Evolutionary conservation across 1,284 basidiomycete species (phyloP), one percentile per base, ranked within the genome.

Genomic region (Tylopilus sp.): DNA sequence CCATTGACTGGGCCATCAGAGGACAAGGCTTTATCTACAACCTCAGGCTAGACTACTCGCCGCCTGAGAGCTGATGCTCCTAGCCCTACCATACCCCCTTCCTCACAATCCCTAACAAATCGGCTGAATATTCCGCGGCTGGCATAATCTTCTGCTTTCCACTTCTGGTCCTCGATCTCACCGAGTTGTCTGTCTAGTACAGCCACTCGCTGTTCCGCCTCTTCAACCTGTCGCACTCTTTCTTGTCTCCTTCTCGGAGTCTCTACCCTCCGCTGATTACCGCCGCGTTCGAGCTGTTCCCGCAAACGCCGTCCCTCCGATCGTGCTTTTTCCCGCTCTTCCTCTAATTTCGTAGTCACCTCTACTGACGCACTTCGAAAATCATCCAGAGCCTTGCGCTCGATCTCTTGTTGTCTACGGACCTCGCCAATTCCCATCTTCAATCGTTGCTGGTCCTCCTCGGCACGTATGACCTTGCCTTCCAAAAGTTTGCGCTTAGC

Each of bases 351-450:
- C 3, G 32, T 24, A 26, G 33, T 19, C 49, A 44, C 22, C n/a
- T 49, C 18, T 10, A 7, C 38, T 33, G n/a, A 38, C 33, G 38
- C 24, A 10, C n/a, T 7, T 4, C 19, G 32, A 49, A 56, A 19
- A 33, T 29, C 6, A 12, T n/a, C 12, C 49, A 33, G 36, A 7
- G 13, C 16, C 4, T 44, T 12, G 8, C 47, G 47, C 10, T 33
- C 39, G 26, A 47, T 12, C 8, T 24, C 57, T 8, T 36, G 32
- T 13, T 41, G 61, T 24, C 22, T 26, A 39, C 16, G 47, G 10
- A 24, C 47, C 47, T 62, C 61, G 13, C 44, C 58, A 18, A 64
- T 22, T 8, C 58, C 36, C 49, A 38, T 61, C 41, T 57, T 52
- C 33, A 64, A 39, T 32, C n/a, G 47, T n/a, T 3, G 24, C 39